Conservation (phyloP, 169 alveolate genomes). For the Plasmodium vivax region DNA sequence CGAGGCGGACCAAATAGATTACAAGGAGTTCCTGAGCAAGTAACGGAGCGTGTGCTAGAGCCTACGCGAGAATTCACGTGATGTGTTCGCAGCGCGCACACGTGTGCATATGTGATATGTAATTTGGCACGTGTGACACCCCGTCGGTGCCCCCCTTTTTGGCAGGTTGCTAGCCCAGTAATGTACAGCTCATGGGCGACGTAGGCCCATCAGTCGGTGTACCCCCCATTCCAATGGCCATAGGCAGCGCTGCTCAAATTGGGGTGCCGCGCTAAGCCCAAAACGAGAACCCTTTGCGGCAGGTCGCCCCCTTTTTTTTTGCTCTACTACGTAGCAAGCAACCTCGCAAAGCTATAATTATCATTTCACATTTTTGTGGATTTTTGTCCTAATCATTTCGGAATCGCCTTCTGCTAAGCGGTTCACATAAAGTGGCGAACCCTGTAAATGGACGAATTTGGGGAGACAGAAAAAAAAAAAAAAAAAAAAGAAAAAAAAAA, state of each 20-base stretch:
- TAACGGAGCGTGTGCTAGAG: not conserved
- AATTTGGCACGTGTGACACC: not conserved
- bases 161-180: not conserved
- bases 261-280: not conserved
- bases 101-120: not conserved
- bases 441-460: not conserved
- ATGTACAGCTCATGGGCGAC: not conserved
- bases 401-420: not conserved
- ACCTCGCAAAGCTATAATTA: not conserved
- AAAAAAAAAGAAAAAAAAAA: not conserved
- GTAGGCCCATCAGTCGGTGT: not conserved
- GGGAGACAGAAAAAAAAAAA: not conserved
- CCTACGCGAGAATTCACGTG: not conserved
- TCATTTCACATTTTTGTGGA: not conserved
- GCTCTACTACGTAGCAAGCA: not conserved
- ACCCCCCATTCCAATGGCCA: not conserved
- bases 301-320: not conserved
- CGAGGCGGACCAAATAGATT: slow-evolving; percentile 7
- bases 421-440: not conserved
- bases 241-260: not conserved
- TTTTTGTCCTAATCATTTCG: not conserved
- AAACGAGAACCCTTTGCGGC: not conserved
- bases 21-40: slow-evolving; percentile 57
- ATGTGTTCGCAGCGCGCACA: not conserved
- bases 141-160: not conserved